phyloP scores from a whole-genome alignment of 179 eudicot genomes.

The Pouteria campechiana region DNA sequence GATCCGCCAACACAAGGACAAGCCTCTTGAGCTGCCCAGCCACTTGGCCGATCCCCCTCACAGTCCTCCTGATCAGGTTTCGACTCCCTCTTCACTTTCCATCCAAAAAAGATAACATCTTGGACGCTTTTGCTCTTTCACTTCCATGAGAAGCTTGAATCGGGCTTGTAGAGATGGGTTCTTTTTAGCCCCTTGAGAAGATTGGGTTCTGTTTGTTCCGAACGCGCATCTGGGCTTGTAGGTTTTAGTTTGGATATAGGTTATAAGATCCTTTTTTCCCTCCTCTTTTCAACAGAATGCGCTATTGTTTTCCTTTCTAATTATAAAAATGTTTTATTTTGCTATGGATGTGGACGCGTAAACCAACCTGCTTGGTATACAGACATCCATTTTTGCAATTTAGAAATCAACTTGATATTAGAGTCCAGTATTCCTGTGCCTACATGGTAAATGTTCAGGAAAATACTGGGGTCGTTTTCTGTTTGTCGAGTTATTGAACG shows the following conservation, averaged over 20 bases:
- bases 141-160: not conserved
- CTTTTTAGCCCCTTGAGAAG: not conserved
- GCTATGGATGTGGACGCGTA: too few relatives aligned
- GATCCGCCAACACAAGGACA: conserved; percentile 16
- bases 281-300: too few relatives aligned
- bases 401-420: too few relatives aligned
- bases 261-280: not conserved
- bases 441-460: too few relatives aligned
- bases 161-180: not conserved
- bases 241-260: not conserved
- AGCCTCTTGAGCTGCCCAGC: conserved; percentile 19
- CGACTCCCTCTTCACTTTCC: not conserved
- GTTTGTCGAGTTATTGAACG: too few relatives aligned
- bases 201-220: not conserved
- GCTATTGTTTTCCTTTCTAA: too few relatives aligned
- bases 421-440: too few relatives aligned
- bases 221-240: not conserved
- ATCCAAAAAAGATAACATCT: not conserved
- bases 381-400: too few relatives aligned
- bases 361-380: too few relatives aligned
- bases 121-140: not conserved
- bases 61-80: conserved; percentile 45
- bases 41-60: conserved; percentile 39
- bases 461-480: too few relatives aligned
- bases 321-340: too few relatives aligned